A percentile compares a stretch with the other conserved stretches of the same genome.
phyloP scores from a whole-genome alignment of 768 basidiomycete species.

The Saitozyma podzolica region DNA sequence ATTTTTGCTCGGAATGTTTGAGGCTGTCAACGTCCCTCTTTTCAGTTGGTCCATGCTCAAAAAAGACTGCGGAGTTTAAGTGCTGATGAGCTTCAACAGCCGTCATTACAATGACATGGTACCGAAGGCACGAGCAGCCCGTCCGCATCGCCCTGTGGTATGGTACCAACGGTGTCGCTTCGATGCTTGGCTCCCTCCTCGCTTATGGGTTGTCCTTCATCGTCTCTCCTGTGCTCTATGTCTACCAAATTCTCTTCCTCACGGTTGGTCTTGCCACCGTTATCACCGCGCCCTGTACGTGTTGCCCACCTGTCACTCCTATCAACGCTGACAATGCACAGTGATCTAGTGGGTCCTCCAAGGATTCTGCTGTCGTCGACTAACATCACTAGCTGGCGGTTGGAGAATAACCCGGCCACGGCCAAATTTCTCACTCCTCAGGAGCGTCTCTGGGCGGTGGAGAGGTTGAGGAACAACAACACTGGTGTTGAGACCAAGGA shows the following conservation, averaged over 20 bases:
- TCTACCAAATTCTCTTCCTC: constrained; percentile 38
- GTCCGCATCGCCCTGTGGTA: constrained; percentile 57
- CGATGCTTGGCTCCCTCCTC: constrained; percentile 57
- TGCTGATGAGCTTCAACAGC: too few species aligned
- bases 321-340: too few species aligned
- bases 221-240: constrained; percentile 10
- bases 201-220: constrained; percentile 58
- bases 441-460: too few species aligned
- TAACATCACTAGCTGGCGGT: too few species aligned
- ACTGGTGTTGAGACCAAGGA: too few species aligned
- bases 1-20: constrained; percentile 44
- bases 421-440: too few species aligned
- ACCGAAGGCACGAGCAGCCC: constrained; percentile 57
- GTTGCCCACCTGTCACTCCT: too few species aligned
- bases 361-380: too few species aligned
- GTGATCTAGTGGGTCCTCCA: too few species aligned
- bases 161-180: constrained; percentile 56
- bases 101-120: constrained; percentile 46
- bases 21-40: constrained; percentile 35
- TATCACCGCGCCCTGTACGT: constrained; percentile 13
- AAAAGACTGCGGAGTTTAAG: too few species aligned
- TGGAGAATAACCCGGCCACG: too few species aligned
- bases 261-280: constrained; percentile 29
- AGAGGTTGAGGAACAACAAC: too few species aligned
- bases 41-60: constrained; percentile 3